Base-by-base conservation (phyloP, 148 eudicot species). In the Pharnaceum exiguum region DNA sequence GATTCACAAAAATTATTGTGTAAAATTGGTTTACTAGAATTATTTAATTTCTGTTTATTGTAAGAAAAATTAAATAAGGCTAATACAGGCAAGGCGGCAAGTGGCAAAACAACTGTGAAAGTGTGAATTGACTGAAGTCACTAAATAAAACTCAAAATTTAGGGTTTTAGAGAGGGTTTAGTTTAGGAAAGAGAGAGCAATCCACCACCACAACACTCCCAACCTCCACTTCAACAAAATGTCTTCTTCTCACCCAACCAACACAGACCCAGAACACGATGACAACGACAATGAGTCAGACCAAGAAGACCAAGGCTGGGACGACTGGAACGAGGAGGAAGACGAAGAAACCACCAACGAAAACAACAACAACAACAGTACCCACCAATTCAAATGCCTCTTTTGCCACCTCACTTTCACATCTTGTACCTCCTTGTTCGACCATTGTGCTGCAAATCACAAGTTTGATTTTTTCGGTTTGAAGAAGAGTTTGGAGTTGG, bases 241-340 rank as follows among this genome's bases (percentile, higher is more conserved):
- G 19, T 24, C 38, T 56, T 64, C 61, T 46, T n/a, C n/a, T n/a
- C n/a, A 53, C 47, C 37, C 68, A 46, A 22, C 56, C 1, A 49
- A 36, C 2, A 5, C 57, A 9, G 43, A 36, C 44, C 46, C 27
- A 9, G 71, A 71, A 15, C 75, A 71, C 28, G 38, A 64, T 30
- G 60, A 65, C 9, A 57, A 71, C 27, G 39, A 23, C 1, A 59
- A 73, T 10, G 69, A 58, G 9, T 59, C 45, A 12, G 86, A 70
- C n/a, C 79, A 79, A 18, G 75, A 54, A 7, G 55, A 42, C 0
- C 79, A 71, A 51, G 78, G 33, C 22, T 90, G 97, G 97, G 89
- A 81, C 0, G 97, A 90, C 27, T 90, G 91, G 91, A 63, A 77
- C 47, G 86, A 69, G 4, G 86, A 78, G 4, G 83, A 82, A 39